Base-by-base conservation (phyloP, 345 rosid genomes). In the Camelina laxa region DNA sequence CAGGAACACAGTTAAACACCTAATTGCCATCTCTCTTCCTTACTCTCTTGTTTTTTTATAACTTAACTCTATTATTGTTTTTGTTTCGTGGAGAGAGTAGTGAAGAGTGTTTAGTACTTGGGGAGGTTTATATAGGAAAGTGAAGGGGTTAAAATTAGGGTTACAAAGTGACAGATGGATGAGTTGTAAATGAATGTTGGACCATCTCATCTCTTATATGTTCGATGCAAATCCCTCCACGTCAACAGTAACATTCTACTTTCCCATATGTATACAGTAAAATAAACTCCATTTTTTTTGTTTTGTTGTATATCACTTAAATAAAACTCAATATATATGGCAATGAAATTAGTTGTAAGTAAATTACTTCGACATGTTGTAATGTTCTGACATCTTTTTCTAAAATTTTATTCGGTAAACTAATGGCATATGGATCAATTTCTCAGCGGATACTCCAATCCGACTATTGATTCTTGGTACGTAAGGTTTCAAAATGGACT, bases 171-270 rank as follows among this genome's bases (percentile, higher is more conserved):
- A 70, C 80, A 76, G 35, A 19, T 76, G 80, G 70, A n/a, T 41
- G 42, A 30, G 35, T 22, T 45, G 22, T 76, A 54, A 55, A 55
- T 62, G 21, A 62, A 55, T 62, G 60, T 55, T 63, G 60, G 60
- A 55, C 80, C 71, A 38, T 70, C 60, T 63, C 79, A 75, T 68
- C 64, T 69, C 74, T 33, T 75, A 68, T 54, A 4, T 75, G 74
- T 75, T 68, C 44, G 63, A 60, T 42, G 48, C 63, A 53, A 13
- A 75, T 60, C 69, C 20, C 21, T 69, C 75, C 80, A 76, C 80
- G 80, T 54, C 9, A 35, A 62, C 48, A 60, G 38, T 20, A 60
- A 67, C 67, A 51, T 51, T 67, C 47, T 60, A 39, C 22, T 39
- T 27, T 59, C 54, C 60, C 54, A 47, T 54, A 45, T 30, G 44